Evolutionary conservation across 2,329 filamentous ascomycete genomes (phyloP).

Genomic region (Sphaerulina populicola): DNA sequence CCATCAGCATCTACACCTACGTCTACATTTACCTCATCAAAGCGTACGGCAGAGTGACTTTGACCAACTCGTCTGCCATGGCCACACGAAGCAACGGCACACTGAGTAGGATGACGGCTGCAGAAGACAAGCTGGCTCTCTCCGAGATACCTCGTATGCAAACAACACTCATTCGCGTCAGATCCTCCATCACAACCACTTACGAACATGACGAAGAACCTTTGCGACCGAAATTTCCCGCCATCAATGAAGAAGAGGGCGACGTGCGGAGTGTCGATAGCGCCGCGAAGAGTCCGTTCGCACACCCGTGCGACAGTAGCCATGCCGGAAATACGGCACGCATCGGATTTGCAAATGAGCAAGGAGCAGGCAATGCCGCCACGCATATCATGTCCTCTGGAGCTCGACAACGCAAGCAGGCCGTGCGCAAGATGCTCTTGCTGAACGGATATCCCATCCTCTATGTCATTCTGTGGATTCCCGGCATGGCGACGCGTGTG

Average conservation of each 20-base stretch:
- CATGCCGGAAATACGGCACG: neutral
- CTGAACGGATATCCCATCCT: slow-evolving; percentile 32
- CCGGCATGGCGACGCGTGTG: slow-evolving; percentile 27
- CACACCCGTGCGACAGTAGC: neutral
- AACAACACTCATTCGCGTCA: slow-evolving; percentile 5
- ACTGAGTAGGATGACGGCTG: neutral
- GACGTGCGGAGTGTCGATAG: slow-evolving; percentile 1
- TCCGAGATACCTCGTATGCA: neutral
- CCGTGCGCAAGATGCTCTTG: slow-evolving; percentile 26
- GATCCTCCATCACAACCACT: slow-evolving; percentile 9
- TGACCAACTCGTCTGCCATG: neutral
- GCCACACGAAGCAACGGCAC: neutral
- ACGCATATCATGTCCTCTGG: neutral
- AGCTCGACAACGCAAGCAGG: slow-evolving; percentile 11
- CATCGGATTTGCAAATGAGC: neutral
- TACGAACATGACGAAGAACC: slow-evolving; percentile 7
- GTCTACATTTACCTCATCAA: slow-evolving; percentile 35
- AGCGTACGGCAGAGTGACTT: slow-evolving; percentile 15
- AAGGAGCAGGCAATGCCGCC: neutral
- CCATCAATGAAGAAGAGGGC: slow-evolving; percentile 1
- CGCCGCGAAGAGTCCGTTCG: neutral
- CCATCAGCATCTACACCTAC: slow-evolving; percentile 38
- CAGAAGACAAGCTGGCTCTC: neutral
- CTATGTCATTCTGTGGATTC: slow-evolving; percentile 32
- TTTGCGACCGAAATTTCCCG: neutral